Evolutionary conservation across 352 stramenopile genomes (phyloP).

Genomic region (Globisporangium nagaii): DNA sequence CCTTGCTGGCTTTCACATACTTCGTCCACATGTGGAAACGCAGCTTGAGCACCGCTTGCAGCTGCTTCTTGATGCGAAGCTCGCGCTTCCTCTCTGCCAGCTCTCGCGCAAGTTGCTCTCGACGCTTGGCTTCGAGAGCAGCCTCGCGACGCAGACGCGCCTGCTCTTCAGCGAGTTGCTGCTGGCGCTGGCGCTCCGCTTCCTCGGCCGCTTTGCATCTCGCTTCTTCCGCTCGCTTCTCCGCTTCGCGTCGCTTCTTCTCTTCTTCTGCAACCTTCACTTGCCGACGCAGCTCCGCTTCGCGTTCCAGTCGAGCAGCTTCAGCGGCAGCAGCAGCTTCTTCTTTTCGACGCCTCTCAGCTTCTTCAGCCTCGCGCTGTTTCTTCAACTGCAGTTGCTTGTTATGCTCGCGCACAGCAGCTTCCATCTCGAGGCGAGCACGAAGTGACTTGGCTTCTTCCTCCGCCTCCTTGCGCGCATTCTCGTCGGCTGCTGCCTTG

Average conservation of each 20-base stretch:
- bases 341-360: slow-evolving; percentile 22
- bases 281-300: slow-evolving; percentile 19
- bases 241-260: slow-evolving; percentile 21
- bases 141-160: slow-evolving; percentile 35
- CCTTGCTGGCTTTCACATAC: slow-evolving; percentile 47
- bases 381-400: slow-evolving; percentile 6
- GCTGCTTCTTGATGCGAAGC: slow-evolving; percentile 36
- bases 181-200: slow-evolving; percentile 35
- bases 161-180: slow-evolving; percentile 32
- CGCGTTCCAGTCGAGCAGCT: slow-evolving; percentile 4
- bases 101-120: slow-evolving; percentile 44
- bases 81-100: slow-evolving; percentile 29
- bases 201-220: slow-evolving; percentile 30
- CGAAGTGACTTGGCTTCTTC: slow-evolving; percentile 21
- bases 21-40: slow-evolving; percentile 60
- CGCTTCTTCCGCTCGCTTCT: slow-evolving; percentile 29
- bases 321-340: slow-evolving; percentile 14
- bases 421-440: slow-evolving; percentile 10
- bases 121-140: slow-evolving; percentile 37
- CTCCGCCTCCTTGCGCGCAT: slow-evolving; percentile 19
- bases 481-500: slow-evolving; percentile 19
- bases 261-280: slow-evolving; percentile 35
- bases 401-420: slow-evolving; percentile 6
- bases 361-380: slow-evolving; percentile 9
- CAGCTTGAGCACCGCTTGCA: slow-evolving; percentile 44